Conservation (phyloP, 495 filamentous ascomycete genomes). For the Aspergillus funiculosus region DNA sequence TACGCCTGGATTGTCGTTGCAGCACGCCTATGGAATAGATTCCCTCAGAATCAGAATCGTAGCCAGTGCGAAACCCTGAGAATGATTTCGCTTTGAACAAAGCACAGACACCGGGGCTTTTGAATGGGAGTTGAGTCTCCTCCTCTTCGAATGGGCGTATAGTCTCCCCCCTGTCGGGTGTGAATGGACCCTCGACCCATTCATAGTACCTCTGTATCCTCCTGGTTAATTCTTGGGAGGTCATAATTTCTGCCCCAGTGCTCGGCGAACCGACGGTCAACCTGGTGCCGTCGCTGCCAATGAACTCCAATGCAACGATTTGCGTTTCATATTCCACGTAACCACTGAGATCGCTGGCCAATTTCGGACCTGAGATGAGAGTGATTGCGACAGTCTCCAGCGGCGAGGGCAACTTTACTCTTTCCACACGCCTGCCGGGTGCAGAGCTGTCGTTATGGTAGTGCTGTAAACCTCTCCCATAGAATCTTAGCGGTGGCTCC, state of each 20-base stretch:
- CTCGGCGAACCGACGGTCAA: not conserved
- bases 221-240: not conserved
- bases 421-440: not conserved
- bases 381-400: not conserved
- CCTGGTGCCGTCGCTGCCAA: not conserved
- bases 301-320: slow-evolving; percentile 1
- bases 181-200: too few species aligned
- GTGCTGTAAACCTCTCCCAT: not conserved
- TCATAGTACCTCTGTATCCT: not conserved
- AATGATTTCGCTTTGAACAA: not conserved
- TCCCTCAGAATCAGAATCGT: not conserved
- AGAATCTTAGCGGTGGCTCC: not conserved
- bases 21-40: not conserved
- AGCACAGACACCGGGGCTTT: not conserved
- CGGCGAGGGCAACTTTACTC: not conserved
- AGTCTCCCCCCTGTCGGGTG: too few species aligned
- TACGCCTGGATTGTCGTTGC: not conserved
- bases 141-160: not conserved
- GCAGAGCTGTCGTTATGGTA: slow-evolving; percentile 1
- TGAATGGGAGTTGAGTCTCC: not conserved
- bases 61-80: not conserved
- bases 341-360: not conserved
- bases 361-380: not conserved
- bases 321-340: not conserved
- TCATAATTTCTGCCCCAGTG: not conserved